Evolutionary conservation across 2,329 filamentous ascomycete genomes (phyloP), one percentile per base, ranked within the genome.

Genomic region (Fusarium phyllophilum): DNA sequence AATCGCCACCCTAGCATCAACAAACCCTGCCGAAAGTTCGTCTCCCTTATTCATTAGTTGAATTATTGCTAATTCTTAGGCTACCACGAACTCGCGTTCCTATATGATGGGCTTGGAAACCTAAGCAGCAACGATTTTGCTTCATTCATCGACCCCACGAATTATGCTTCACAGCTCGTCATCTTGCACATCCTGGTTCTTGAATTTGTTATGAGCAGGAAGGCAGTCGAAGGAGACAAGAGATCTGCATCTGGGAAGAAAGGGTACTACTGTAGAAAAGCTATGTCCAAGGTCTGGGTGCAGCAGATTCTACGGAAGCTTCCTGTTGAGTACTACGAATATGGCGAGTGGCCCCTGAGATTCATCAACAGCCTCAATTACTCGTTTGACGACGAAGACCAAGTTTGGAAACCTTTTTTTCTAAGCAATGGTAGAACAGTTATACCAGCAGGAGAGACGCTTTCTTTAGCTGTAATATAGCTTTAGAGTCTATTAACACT

Each of bases 261-360:
- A 36, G 74, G 76, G 1, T 68, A 72, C 18, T 68, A 76, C 24
- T 73, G 67, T 24, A 70, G 77, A 44, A 78, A 78, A 31, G 71
- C 68, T 29, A 79, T 80, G 67, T 81, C 80, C 8, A 76, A 83
- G 44, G 76, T 82, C 18, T 87, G 85, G 85, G 78, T 80, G 0
- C 78, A 82, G 45, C 69, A 76, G 34, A 82, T 85, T 17, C 79
- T 81, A 14, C 71, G 77, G 10, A 75, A 79, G 3, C 75, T 83
- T 41, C 81, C 79, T 14, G 63, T 41, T 4, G 66, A 81, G 39
- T 82, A 83, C 59, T 75, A 71, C 2, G 52, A 70, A 20, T 82
- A 84, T 61, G 75, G 83, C 1, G 65, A 79, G 15, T 84, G 82
- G 80, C 79, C 79, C 15, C 46, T 79, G 33, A 63, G 48, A 3